Base-by-base conservation (phyloP, 2,329 filamentous ascomycete species). In the Alternaria arbusti region DNA sequence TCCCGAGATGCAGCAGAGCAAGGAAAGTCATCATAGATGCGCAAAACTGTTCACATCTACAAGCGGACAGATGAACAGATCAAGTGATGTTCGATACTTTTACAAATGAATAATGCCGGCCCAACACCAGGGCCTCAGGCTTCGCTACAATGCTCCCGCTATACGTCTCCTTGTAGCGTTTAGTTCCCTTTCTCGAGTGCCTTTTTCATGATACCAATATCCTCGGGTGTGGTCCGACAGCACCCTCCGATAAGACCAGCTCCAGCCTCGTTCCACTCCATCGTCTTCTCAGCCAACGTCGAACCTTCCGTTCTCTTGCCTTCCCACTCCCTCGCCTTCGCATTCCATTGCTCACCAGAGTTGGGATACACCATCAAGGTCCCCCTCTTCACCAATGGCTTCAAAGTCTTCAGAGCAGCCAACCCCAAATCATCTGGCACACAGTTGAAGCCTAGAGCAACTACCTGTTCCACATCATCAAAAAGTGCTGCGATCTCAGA, bases 391-490 rank as follows among this genome's bases (percentile, higher is more conserved):
- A 81, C 78, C 25, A 75, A 51, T 15, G 67, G 60, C 15, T 60
- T 64, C 28, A 84, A 61, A 12, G 68, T 68, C 49, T 73, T 62
- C 43, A 84, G 59, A 5, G 80, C 79, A 12, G 61, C 73, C 1
- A 77, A 60, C 3, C 75, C 80, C 6, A 80, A 51, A 40, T 75
- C 70, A 46, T 80, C 72, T 0, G 79, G 70, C 2, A 84, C 74
- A 63, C 83, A 85, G 63, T 85, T 85, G 60, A 84, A 75, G 1
- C 83, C 83, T 26, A 84, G 67, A 0, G 80, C 80, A 6, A 84
- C 67, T 20, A 84, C 74, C 28, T 80, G 74, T 4, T 70, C 51
- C 7, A 61, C 63, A 0, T 63, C 30, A 4, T 78, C 67, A 22
- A 83, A 70, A 7, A 80, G 28, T 2, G 51, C 45, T 0, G 79